Conservation (phyloP, 805 yeast species). For the Saccharomycopsis sp. region DNA sequence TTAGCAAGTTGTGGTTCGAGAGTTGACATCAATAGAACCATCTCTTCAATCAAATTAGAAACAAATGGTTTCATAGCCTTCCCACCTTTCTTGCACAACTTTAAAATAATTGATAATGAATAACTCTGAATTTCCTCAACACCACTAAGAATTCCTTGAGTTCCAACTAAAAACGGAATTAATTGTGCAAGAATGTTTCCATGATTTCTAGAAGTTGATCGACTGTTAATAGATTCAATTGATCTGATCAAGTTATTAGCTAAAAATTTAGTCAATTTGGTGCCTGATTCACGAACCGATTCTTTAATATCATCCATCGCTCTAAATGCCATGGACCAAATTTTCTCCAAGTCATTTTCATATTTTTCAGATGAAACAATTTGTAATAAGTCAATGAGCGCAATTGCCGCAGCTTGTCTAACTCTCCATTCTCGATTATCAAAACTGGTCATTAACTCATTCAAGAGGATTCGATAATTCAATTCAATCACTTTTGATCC, state of each 20-base stretch:
- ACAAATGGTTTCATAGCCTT: constrained; percentile 52
- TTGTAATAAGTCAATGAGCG: constrained; percentile 61
- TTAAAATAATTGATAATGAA: constrained; percentile 68
- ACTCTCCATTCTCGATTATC: constrained; percentile 88
- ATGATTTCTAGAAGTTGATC: constrained; percentile 1
- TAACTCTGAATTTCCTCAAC: constrained; percentile 78
- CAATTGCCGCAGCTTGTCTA: constrained; percentile 78
- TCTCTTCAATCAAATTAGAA: constrained; percentile 60
- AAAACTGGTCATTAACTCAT: constrained; percentile 61
- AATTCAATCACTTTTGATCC: constrained; percentile 45
- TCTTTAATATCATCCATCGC: constrained; percentile 92
- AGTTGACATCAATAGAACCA: constrained; percentile 69
- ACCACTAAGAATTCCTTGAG: constrained; percentile 72
- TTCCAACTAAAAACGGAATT: constrained; percentile 74
- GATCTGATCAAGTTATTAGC: constrained; percentile 55
- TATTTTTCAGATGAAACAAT: constrained; percentile 46
- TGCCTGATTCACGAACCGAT: constrained; percentile 80
- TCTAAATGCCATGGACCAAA: constrained; percentile 87
- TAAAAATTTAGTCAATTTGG: constrained; percentile 56
- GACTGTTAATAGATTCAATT: constrained; percentile 36
- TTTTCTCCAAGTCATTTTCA: constrained; percentile 46
- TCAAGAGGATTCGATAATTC: constrained; percentile 51
- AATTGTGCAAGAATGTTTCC: constrained; percentile 38
- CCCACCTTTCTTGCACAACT: constrained; percentile 61
- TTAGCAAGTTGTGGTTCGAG: constrained; percentile 89